These are phyloP conservation scores for Agastache rugosa DNA, from an alignment of 257 asterid species.

Conservation along the genomic window DNA sequence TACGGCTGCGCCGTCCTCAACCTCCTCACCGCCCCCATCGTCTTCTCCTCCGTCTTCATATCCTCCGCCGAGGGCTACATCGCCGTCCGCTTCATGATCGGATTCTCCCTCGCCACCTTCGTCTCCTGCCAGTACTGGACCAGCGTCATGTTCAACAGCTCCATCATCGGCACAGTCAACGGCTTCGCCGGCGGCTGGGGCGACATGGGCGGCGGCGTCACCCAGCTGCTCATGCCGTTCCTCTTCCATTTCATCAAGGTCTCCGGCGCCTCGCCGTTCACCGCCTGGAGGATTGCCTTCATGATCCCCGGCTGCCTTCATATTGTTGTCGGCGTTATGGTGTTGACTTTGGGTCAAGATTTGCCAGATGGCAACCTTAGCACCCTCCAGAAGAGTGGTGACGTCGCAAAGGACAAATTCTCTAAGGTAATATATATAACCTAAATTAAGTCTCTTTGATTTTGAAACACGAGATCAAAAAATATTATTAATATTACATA, in stretches of 20 bases:
- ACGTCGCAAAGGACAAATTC: conserved; percentile 51
- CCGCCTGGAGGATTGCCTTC: conserved; percentile 57
- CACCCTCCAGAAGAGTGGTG: conserved; percentile 46
- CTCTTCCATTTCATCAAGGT: conserved; percentile 44
- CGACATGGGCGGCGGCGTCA: conserved; percentile 57
- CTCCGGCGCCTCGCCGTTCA: conserved; percentile 47
- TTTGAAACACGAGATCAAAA: not conserved
- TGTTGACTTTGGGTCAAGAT: conserved; percentile 48
- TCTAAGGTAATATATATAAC: conserved; percentile 36
- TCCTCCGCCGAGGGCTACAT: conserved; percentile 47
- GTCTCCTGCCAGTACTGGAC: conserved; percentile 58
- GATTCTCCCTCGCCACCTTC: conserved; percentile 53
- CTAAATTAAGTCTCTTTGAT: too few relatives aligned
- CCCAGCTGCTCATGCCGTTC: conserved; percentile 54
- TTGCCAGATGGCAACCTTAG: conserved; percentile 55
- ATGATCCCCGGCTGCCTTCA: conserved; percentile 53
- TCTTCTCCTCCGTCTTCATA: conserved; percentile 41
- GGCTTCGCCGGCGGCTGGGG: conserved; percentile 61
- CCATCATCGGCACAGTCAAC: conserved; percentile 53
- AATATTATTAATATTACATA: too few relatives aligned
- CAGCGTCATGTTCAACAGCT: conserved; percentile 45
- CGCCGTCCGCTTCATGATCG: conserved; percentile 51
- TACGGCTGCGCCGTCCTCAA: conserved; percentile 57
- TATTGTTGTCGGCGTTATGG: conserved; percentile 48
- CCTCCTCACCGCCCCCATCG: conserved; percentile 49